Evolutionary conservation across 2,329 filamentous ascomycete genomes (phyloP).

Genomic region (Trichoderma sp.): DNA sequence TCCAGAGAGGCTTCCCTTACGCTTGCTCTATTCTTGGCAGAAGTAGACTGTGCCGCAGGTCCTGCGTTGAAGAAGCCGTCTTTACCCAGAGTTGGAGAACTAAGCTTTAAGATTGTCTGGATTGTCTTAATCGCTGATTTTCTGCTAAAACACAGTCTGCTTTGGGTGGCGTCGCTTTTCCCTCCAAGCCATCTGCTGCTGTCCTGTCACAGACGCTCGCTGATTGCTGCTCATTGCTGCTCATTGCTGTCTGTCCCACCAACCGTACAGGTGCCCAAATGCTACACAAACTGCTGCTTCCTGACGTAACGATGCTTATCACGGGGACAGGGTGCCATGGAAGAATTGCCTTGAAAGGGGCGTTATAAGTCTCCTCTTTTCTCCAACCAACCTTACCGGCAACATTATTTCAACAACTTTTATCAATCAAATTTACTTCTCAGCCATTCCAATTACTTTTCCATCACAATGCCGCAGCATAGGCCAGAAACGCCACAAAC

Average conservation of each 20-base stretch:
- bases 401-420: slow-evolving; percentile 1
- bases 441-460: neutral
- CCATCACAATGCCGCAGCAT: slow-evolving; percentile 32
- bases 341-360: slow-evolving; percentile 1
- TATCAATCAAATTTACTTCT: neutral
- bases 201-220: slow-evolving; percentile 18
- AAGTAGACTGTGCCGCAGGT: neutral
- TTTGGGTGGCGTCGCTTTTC: slow-evolving; percentile 1
- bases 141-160: neutral
- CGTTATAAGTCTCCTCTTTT: slow-evolving; percentile 19
- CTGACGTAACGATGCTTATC: slow-evolving; percentile 27
- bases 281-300: slow-evolving; percentile 21
- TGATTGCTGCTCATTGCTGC: slow-evolving; percentile 1
- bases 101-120: neutral
- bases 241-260: slow-evolving; percentile 3
- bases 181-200: neutral
- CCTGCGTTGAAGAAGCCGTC: neutral
- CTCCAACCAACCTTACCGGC: neutral
- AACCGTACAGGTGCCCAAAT: slow-evolving; percentile 3
- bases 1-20: neutral
- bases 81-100: neutral
- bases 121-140: neutral
- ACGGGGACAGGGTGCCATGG: slow-evolving; percentile 24
- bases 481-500: slow-evolving; percentile 41
- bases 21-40: neutral